Percentiles rank a stretch among this genome's conserved stretches.
Conservation (phyloP, 1,139 yeast genomes). For the Eremothecium sinecaudum region DNA sequence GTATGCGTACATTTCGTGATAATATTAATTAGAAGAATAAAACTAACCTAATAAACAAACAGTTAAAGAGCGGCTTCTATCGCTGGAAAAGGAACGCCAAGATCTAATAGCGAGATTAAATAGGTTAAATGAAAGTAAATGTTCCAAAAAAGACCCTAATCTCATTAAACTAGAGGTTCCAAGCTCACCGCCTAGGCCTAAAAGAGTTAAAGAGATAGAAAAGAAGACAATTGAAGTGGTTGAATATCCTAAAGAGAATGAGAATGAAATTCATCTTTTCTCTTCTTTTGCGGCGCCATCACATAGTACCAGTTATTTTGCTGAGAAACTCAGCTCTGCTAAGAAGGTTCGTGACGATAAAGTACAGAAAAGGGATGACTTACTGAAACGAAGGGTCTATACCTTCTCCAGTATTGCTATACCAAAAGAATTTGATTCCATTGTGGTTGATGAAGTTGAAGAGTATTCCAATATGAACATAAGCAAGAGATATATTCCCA, state of each 20-base stretch:
- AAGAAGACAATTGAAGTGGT: too few species aligned
- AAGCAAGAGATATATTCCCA: constrained; percentile 40
- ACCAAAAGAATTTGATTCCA: constrained; percentile 18
- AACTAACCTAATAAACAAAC: too few species aligned
- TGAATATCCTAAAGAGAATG: constrained; percentile 7
- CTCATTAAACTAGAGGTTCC: too few species aligned
- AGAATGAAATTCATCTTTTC: constrained; percentile 8
- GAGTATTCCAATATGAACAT: constrained; percentile 32
- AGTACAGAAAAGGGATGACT: constrained; percentile 14
- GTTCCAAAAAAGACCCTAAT: too few species aligned
- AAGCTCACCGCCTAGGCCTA: constrained; percentile 19
- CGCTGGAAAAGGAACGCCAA: constrained; percentile 21
- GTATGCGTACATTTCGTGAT: constrained; percentile 8
- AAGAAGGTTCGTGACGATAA: constrained; percentile 20
- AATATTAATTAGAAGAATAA: too few species aligned
- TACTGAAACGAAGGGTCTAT: constrained; percentile 31
- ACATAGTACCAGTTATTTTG: constrained; percentile 30
- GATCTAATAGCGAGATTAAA: constrained; percentile 15
- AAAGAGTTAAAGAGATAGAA: too few species aligned
- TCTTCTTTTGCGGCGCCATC: neutral
- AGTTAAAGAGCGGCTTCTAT: constrained; percentile 21
- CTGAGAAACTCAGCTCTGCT: constrained; percentile 24
- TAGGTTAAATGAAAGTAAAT: constrained; percentile 13
- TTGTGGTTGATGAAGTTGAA: constrained; percentile 31
- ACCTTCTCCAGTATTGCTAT: constrained; percentile 26